phyloP scores from a whole-genome alignment of 129 eudicot genomes.

The Logfia minima region DNA sequence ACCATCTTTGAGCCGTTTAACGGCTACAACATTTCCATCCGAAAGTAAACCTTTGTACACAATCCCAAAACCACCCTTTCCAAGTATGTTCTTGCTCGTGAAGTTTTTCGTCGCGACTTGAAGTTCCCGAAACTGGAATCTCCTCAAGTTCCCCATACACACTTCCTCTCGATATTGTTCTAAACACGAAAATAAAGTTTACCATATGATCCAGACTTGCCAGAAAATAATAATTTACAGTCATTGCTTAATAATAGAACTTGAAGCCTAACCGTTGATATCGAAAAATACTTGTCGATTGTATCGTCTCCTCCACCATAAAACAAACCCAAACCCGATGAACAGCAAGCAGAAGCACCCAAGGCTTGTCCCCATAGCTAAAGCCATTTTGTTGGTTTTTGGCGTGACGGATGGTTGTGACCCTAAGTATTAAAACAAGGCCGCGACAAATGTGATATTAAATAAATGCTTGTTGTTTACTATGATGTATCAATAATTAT shows the following conservation, averaged over 20 bases:
- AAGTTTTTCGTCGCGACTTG: slow-evolving; percentile 84
- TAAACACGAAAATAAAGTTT: slow-evolving; percentile 33
- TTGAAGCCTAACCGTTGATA: slow-evolving; percentile 47
- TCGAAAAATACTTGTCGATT: slow-evolving; percentile 90
- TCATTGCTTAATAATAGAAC: too few relatives aligned
- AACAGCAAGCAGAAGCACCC: slow-evolving; percentile 82
- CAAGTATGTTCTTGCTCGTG: slow-evolving; percentile 80
- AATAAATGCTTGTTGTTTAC: background rate
- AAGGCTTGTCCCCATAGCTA: slow-evolving; percentile 82
- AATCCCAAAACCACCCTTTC: slow-evolving; percentile 90
- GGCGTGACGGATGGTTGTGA: slow-evolving; percentile 50
- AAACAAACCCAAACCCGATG: slow-evolving; percentile 65
- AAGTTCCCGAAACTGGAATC: slow-evolving; percentile 81
- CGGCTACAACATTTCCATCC: slow-evolving; percentile 91
- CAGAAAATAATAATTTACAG: background rate
- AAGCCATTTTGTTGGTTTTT: slow-evolving; percentile 68
- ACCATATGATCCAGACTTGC: background rate
- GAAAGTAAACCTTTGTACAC: slow-evolving; percentile 85
- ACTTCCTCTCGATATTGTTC: slow-evolving; percentile 85
- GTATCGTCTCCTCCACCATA: slow-evolving; percentile 82
- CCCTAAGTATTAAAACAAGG: slow-evolving; percentile 38
- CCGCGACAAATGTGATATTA: background rate
- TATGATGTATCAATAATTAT: background rate
- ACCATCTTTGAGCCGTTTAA: slow-evolving; percentile 83
- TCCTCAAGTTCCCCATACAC: slow-evolving; percentile 78